Conservation (phyloP, 495 filamentous ascomycete genomes). For the Cladorrhinum samala region DNA sequence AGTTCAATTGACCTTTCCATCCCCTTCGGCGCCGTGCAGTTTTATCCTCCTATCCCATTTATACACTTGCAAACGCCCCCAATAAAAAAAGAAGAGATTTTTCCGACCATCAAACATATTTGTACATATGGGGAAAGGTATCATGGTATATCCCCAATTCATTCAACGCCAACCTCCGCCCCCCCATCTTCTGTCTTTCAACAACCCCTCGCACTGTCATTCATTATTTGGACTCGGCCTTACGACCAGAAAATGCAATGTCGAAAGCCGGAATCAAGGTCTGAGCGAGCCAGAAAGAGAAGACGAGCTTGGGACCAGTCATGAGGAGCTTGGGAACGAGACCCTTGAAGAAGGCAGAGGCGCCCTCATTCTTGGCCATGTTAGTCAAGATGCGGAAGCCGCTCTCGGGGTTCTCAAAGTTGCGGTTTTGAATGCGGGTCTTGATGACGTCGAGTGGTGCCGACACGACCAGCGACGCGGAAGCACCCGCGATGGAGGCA, state of each 20-base stretch:
- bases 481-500: conserved; percentile 88
- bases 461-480: conserved; percentile 85
- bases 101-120: background rate
- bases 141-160: no score
- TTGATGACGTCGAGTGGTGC: conserved; percentile 98
- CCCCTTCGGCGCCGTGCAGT: background rate
- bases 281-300: conserved; percentile 99
- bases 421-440: conserved; percentile 97
- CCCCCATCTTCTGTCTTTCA: no score
- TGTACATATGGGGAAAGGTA: background rate
- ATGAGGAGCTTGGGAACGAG: conserved; percentile 94
- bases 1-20: background rate
- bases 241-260: conserved; percentile 13
- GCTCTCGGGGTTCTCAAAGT: conserved; percentile 95
- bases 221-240: background rate
- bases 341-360: conserved; percentile 92
- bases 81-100: background rate
- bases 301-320: conserved; percentile 97
- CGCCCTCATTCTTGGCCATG: conserved; percentile 86
- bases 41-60: background rate
- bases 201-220: background rate
- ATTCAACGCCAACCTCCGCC: no score
- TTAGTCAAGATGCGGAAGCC: conserved; percentile 82
- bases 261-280: conserved; percentile 70
- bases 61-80: background rate